Base-by-base conservation (phyloP, 495 filamentous ascomycete genomes). In the Hypoxylon subgilvum region DNA sequence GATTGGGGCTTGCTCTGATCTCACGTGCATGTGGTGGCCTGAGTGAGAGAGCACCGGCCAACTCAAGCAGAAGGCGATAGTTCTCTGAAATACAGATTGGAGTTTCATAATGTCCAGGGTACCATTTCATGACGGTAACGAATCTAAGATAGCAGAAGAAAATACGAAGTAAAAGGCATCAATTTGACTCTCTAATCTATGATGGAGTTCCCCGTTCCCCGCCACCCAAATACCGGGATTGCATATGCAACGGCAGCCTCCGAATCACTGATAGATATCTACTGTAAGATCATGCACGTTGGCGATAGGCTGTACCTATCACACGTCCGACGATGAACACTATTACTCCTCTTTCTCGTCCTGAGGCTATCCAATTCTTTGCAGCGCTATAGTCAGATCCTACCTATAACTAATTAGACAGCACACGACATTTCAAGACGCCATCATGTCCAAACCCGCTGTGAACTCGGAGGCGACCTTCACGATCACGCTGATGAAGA, bases 201-300 rank as follows among this genome's bases (percentile, higher is more conserved):
- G 34, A 31, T 34, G 16, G 47, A 40, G 41, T 47, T 13, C 57
- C 50, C 50, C 35, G 31, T 31, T 19, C 41, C 12, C 42, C 10
- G 14, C 35, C 47, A 42, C 35, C 42, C 34, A 52, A 8, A 8
- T 27, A 27, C 23, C 55, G 25, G 9, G 30, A 59, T 46, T 17
- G 22, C 43, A 23, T 52, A 63, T 52, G n/a, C 59, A 63, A 25
- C 59, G 59, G 59, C 59, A 32, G 22, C 6, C 46, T 63, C 59
- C 59, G 59, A 32, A 18, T 4, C 46, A 56, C 59, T 52, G 59
- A 56, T 47, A 57, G 52, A 63, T 56, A 52, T 34, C 27, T 16
- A 54, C n/a, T 51, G 41, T 56, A 56, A 63, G 14, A 31, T 21
- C 27, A 44, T 36, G 47, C 51, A 41, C 6, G 17, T 14, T 12